phyloP scores from a whole-genome alignment of 106 monocot genomes.

The Dendrobium nobile region DNA sequence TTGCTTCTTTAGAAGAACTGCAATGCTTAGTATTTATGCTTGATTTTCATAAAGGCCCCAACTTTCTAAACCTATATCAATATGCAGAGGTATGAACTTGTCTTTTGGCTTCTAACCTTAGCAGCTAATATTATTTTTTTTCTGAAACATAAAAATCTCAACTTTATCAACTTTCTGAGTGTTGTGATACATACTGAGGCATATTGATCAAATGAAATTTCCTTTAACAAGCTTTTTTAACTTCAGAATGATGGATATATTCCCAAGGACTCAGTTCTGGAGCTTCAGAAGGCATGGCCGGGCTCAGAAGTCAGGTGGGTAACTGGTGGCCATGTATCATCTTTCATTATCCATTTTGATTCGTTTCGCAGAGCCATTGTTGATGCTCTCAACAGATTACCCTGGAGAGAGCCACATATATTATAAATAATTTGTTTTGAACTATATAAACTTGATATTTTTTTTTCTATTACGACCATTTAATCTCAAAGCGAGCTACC shows the following conservation, averaged over 20 bases:
- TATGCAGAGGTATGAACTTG: background rate
- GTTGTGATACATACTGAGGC: background rate
- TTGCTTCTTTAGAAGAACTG: background rate
- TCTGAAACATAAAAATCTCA: background rate
- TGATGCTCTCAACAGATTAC: conserved; percentile 78
- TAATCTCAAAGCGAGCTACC: background rate
- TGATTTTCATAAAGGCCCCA: background rate
- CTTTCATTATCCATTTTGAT: conserved; percentile 87
- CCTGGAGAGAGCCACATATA: conserved; percentile 47
- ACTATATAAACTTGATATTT: background rate
- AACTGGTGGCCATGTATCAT: conserved; percentile 93
- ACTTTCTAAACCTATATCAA: background rate
- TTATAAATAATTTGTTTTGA: conserved; percentile 5
- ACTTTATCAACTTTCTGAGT: background rate
- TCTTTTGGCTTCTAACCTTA: background rate
- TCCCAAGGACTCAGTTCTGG: conserved; percentile 85
- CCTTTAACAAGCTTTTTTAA: background rate
- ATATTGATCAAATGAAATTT: background rate
- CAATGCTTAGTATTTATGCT: background rate
- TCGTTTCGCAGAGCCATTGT: conserved; percentile 90
- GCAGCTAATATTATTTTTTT: background rate
- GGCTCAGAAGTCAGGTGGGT: conserved; percentile 99
- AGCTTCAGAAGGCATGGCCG: conserved; percentile 93
- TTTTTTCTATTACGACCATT: background rate
- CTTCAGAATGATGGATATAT: conserved; percentile 95